Evolutionary conservation across 78 protist genomes (phyloP), one percentile per base, ranked within the genome.

Genomic region (Diacronema lutheri): DNA sequence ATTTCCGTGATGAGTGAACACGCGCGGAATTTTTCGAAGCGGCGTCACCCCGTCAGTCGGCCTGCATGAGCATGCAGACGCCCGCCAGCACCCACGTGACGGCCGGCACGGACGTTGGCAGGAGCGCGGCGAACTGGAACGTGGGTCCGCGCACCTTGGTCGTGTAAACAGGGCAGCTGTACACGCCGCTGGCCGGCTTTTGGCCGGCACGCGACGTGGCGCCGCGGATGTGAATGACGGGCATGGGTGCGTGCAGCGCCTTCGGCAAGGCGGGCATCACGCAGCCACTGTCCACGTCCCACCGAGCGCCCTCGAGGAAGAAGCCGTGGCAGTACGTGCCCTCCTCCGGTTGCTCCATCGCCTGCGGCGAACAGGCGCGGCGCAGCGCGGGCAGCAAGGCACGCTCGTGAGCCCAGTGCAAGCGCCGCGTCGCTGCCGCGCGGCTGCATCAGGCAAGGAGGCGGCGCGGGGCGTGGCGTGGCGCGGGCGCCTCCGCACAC

Each of bases 241-340:
- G 71, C 40, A 64, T 11, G 26, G 4, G 13, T 14, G 71, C 11
- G 40, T 64, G 71, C 71, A 64, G 23, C 37, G 5, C 71, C 71
- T 64, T 64, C 25, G 40, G 38, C 13, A 4, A 1, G 13, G 71
- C n/a, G 25, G 16, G 31, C 31, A 33, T 41, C 10, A 64, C 9
- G 23, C 25, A 7, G 40, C 9, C 29, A 1, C 16, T 12, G 25
- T 26, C 40, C 3, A 92, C 86, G 81, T 95, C 92, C 93, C 93
- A 92, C 25, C 97, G 90, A 16, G 92, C 93, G 40, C 93, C 95
- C 71, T 95, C 97, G 62, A 92, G 0, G 85, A 10, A 84, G 19
- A 93, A 84, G 40, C 96, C 97, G 72, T 44, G 56, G 55, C 90
- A 57, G 88, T 91, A 95, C 21, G 92, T 93, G 57, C 97, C 97